Conservation (phyloP, 2,329 filamentous ascomycete species). For the Phoma sp. region DNA sequence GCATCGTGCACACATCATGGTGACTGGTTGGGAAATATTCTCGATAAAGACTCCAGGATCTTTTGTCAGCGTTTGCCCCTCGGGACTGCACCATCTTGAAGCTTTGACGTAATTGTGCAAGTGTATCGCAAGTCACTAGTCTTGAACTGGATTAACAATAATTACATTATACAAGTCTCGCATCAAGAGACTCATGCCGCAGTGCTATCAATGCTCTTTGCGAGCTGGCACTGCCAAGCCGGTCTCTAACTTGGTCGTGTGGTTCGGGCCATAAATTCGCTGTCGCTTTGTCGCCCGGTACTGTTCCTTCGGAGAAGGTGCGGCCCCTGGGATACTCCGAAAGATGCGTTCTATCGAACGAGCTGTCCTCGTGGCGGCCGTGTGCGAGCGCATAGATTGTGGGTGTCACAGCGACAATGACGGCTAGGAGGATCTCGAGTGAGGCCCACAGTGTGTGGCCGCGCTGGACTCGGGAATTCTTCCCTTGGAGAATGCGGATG, state of each 20-base stretch:
- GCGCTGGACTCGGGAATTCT: constrained; percentile 16
- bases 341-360: constrained; percentile 16
- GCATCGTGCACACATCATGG: too few relatives aligned
- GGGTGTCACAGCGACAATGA: constrained; percentile 25
- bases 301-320: constrained; percentile 4
- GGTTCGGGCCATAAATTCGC: constrained; percentile 20
- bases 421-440: constrained; percentile 22
- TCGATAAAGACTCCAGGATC: too few relatives aligned
- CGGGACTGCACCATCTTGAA: too few relatives aligned
- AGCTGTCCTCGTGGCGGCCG: constrained; percentile 15
- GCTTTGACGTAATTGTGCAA: too few relatives aligned
- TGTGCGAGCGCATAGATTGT: constrained; percentile 25
- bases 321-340: constrained; percentile 11
- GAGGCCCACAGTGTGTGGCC: constrained; percentile 26
- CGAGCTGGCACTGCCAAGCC: constrained; percentile 17
- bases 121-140: too few relatives aligned
- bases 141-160: too few relatives aligned
- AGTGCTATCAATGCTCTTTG: constrained; percentile 14
- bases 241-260: constrained; percentile 9
- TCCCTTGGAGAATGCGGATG: constrained; percentile 22
- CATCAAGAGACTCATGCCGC: constrained; percentile 12
- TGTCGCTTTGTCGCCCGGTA: constrained; percentile 6
- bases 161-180: constrained; percentile 2
- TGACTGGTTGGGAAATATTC: too few relatives aligned
- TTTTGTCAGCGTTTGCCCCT: too few relatives aligned